phyloP scores from a whole-genome alignment of 2,329 filamentous ascomycete species.

The Sporothrix globosa region DNA sequence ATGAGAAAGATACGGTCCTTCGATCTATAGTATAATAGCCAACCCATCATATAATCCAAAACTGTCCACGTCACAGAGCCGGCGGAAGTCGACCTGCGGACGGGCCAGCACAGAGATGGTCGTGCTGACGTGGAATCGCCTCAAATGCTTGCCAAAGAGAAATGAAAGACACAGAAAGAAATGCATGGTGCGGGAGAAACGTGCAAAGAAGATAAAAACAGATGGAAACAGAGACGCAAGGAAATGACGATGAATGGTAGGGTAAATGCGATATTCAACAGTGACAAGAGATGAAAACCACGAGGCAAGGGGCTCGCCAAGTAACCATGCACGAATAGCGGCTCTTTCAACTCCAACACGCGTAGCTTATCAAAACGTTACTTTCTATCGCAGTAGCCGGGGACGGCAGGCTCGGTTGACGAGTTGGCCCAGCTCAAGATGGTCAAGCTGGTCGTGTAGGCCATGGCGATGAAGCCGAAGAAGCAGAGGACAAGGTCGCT shows the following conservation, averaged over 20 bases:
- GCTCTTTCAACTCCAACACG: no score
- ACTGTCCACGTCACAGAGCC: not conserved
- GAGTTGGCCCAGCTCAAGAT: conserved; percentile 81
- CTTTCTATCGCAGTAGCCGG: conserved; percentile 57
- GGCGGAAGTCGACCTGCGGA: not conserved
- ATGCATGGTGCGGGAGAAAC: not conserved
- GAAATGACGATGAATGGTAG: not conserved
- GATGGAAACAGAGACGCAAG: not conserved
- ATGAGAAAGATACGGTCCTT: not conserved
- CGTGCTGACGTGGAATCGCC: conserved; percentile 3
- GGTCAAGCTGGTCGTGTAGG: conserved; percentile 87
- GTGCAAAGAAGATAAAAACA: not conserved
- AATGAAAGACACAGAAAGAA: not conserved
- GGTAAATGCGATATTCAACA: conserved; percentile 3
- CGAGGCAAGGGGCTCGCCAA: not conserved
- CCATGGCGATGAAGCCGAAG: conserved; percentile 85
- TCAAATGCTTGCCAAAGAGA: conserved; percentile 1
- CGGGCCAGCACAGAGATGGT: not conserved
- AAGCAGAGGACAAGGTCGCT: conserved; percentile 76
- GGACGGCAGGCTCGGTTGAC: conserved; percentile 47
- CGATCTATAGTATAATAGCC: conserved; percentile 19
- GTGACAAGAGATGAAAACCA: conserved; percentile 1
- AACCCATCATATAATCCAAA: not conserved
- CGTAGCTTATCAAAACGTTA: not conserved
- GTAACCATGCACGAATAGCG: not conserved